phyloP scores from a whole-genome alignment of 148 eudicot species.

The Arctostaphylos glauca region DNA sequence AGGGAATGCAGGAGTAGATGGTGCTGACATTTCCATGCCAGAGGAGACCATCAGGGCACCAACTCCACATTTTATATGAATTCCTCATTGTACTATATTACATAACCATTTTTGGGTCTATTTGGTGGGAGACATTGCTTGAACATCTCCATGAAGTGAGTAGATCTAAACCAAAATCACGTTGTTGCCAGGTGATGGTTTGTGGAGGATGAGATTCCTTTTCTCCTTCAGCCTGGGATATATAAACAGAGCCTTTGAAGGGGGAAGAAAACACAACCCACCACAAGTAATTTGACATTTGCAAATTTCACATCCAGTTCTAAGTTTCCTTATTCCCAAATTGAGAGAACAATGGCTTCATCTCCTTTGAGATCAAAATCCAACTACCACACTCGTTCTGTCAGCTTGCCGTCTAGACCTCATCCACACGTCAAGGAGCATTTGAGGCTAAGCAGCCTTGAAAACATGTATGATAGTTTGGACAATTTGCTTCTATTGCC shows the following conservation, averaged over 20 bases:
- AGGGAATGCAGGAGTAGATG: neutral
- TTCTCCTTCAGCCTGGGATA: neutral
- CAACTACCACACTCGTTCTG: constrained; percentile 23
- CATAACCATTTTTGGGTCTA: neutral
- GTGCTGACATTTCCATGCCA: neutral
- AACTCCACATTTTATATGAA: neutral
- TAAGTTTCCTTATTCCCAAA: neutral
- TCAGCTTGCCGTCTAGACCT: constrained; percentile 22
- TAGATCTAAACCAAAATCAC: neutral
- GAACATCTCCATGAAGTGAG: neutral
- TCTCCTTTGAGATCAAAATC: constrained; percentile 7
- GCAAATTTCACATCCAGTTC: neutral
- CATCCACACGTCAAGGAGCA: constrained; percentile 28
- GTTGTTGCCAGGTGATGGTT: neutral
- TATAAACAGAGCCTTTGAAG: neutral
- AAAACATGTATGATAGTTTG: constrained; percentile 12
- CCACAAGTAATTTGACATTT: neutral
- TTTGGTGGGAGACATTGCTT: neutral
- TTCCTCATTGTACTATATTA: too few species aligned
- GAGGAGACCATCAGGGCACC: neutral
- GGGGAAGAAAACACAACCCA: constrained; percentile 3
- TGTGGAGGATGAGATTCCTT: constrained; percentile 1
- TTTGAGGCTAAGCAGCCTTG: neutral
- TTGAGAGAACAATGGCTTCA: neutral
- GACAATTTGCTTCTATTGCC: constrained; percentile 29